Conservation (phyloP, 2,329 filamentous ascomycete genomes). For the Venturia aucupariae region DNA sequence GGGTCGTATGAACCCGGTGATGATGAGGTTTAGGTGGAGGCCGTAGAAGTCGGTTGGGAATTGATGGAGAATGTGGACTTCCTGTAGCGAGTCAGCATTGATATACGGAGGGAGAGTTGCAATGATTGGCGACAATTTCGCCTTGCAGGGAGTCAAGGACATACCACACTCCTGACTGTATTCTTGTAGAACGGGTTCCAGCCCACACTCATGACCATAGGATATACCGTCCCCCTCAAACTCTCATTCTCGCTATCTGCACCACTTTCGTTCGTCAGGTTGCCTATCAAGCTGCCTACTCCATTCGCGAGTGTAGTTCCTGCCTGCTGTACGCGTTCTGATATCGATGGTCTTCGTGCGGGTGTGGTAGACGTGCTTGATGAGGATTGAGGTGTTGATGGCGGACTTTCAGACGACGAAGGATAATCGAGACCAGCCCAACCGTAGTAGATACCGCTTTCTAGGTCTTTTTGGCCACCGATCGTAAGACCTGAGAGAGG, state of each 20-base stretch:
- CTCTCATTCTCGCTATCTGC: neutral
- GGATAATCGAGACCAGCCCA: slow-evolving; percentile 60
- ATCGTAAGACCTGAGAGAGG: slow-evolving; percentile 61
- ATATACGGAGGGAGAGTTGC: neutral
- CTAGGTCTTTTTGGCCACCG: slow-evolving; percentile 50
- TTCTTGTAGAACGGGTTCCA: slow-evolving; percentile 99
- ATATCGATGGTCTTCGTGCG: slow-evolving; percentile 19
- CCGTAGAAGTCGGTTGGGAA: slow-evolving; percentile 79
- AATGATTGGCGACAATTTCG: neutral
- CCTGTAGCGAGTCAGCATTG: slow-evolving; percentile 25
- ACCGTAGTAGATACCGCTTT: slow-evolving; percentile 87
- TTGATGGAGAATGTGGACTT: slow-evolving; percentile 77
- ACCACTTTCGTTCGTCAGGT: neutral
- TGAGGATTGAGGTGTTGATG: slow-evolving; percentile 19
- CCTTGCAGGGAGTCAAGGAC: slow-evolving; percentile 19
- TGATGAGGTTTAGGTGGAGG: slow-evolving; percentile 64
- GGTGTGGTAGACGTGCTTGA: slow-evolving; percentile 17
- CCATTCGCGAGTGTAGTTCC: neutral
- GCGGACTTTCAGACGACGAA: slow-evolving; percentile 19
- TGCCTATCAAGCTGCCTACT: neutral
- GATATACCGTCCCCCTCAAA: slow-evolving; percentile 44
- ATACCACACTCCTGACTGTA: slow-evolving; percentile 63
- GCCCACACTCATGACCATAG: slow-evolving; percentile 89
- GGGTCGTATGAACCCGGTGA: slow-evolving; percentile 80
- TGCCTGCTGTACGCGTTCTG: slow-evolving; percentile 1